These are phyloP conservation scores for Pichia cephalocereana DNA, from an alignment of 805 yeast genomes.

Conservation along the genomic window DNA sequence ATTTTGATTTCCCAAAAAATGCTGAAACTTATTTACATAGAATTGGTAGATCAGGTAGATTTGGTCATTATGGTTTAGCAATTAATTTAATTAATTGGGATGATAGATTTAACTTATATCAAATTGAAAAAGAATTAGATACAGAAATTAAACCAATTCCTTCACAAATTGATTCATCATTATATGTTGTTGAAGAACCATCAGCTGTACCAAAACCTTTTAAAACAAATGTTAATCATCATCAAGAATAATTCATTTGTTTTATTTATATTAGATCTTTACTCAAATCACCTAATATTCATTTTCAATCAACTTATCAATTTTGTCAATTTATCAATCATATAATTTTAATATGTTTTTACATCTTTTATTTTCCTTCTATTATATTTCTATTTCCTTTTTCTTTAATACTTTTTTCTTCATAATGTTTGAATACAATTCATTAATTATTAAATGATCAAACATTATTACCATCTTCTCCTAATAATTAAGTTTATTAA, in stretches of 20 bases:
- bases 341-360: too few species aligned
- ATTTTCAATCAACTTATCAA: too few species aligned
- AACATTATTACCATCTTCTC: too few species aligned
- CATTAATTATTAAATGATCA: too few species aligned
- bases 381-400: too few species aligned
- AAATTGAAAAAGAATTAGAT: constrained; percentile 94
- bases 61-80: constrained; percentile 96
- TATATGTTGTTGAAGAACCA: constrained; percentile 79
- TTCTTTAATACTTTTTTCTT: too few species aligned
- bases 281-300: too few species aligned
- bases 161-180: constrained; percentile 75
- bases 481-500: too few species aligned
- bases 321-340: too few species aligned
- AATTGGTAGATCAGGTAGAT: constrained; percentile 98
- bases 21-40: constrained; percentile 97
- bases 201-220: constrained; percentile 82
- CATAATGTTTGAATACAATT: too few species aligned
- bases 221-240: constrained; percentile 32
- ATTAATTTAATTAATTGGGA: constrained; percentile 95
- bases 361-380: too few species aligned
- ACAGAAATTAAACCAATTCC: constrained; percentile 98
- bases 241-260: neutral
- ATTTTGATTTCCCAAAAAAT: constrained; percentile 96
- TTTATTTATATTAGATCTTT: too few species aligned
- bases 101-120: constrained; percentile 86